Evolutionary conservation across 768 basidiomycete species (phyloP).

Genomic region (Ramaria sp.): DNA sequence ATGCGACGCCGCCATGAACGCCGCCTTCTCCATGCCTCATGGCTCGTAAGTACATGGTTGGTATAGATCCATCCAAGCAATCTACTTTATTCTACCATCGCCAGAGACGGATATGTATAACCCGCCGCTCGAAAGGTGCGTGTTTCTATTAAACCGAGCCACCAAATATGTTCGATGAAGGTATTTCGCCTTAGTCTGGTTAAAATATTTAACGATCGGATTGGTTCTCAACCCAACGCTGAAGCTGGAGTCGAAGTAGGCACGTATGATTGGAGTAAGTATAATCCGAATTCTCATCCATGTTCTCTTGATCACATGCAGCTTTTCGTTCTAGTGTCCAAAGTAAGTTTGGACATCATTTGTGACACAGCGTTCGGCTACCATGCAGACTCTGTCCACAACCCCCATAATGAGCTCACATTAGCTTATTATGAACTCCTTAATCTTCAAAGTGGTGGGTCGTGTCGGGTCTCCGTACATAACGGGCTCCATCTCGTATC

Average conservation of each 20-base stretch:
- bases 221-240: conserved; percentile 17
- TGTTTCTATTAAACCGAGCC: not conserved
- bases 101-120: conserved; percentile 38
- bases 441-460: conserved; percentile 27
- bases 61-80: not conserved
- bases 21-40: conserved; percentile 38
- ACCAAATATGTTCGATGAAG: not conserved
- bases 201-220: conserved; percentile 25
- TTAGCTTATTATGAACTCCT: conserved; percentile 35
- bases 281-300: conserved; percentile 4
- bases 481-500: not conserved
- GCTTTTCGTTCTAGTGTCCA: conserved; percentile 28
- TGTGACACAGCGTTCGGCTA: conserved; percentile 42
- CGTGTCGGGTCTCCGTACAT: no score
- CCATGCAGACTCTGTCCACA: conserved; percentile 31
- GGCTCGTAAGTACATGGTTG: conserved; percentile 20
- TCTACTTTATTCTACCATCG: not conserved
- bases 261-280: conserved; percentile 38
- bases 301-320: not conserved
- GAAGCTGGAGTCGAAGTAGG: conserved; percentile 21
- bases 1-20: conserved; percentile 44
- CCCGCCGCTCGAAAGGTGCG: conserved; percentile 33
- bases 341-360: conserved; percentile 43
- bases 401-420: conserved; percentile 37
- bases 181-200: conserved; percentile 21